phyloP scores from a whole-genome alignment of 352 stramenopile genomes.

The Pythium diclinum region DNA sequence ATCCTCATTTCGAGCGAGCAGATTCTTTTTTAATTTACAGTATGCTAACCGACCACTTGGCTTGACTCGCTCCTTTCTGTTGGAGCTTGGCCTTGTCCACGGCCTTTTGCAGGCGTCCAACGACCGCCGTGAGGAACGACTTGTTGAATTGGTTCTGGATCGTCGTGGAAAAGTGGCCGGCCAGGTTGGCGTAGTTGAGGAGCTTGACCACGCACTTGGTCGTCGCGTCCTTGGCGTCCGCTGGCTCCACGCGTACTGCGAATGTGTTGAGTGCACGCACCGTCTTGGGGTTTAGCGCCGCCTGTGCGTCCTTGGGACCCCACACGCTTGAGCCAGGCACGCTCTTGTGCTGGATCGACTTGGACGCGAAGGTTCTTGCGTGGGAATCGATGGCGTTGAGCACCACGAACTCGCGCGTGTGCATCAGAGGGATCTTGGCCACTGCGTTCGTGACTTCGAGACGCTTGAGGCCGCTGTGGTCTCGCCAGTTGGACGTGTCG shows the following conservation, averaged over 20 bases:
- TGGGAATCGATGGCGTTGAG: conserved; percentile 29
- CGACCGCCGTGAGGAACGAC: conserved; percentile 24
- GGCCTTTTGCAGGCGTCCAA: conserved; percentile 26
- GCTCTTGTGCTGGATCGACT: conserved; percentile 26
- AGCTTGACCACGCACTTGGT: conserved; percentile 13
- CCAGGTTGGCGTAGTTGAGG: conserved; percentile 27
- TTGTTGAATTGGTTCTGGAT: conserved; percentile 26
- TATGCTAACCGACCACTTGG: neutral
- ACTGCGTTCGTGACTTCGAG: conserved; percentile 27
- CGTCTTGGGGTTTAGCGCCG: neutral
- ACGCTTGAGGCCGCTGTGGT: conserved; percentile 18
- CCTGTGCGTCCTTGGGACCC: neutral
- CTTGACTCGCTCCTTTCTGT: neutral
- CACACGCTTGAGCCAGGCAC: conserved; percentile 8
- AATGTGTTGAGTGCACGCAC: conserved; percentile 27
- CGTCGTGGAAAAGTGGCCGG: conserved; percentile 14
- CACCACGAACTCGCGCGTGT: conserved; percentile 25
- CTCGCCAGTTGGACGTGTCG: conserved; percentile 24
- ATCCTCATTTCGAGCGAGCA: neutral
- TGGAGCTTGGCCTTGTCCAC: conserved; percentile 8
- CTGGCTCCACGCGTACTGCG: conserved; percentile 6
- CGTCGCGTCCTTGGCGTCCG: conserved; percentile 1
- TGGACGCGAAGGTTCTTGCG: conserved; percentile 20
- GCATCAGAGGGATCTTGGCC: conserved; percentile 26
- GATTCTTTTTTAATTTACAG: neutral